These are phyloP conservation scores for Aspergillus quadrilineatus DNA, from an alignment of 2,329 filamentous ascomycete species.

Conservation along the genomic window DNA sequence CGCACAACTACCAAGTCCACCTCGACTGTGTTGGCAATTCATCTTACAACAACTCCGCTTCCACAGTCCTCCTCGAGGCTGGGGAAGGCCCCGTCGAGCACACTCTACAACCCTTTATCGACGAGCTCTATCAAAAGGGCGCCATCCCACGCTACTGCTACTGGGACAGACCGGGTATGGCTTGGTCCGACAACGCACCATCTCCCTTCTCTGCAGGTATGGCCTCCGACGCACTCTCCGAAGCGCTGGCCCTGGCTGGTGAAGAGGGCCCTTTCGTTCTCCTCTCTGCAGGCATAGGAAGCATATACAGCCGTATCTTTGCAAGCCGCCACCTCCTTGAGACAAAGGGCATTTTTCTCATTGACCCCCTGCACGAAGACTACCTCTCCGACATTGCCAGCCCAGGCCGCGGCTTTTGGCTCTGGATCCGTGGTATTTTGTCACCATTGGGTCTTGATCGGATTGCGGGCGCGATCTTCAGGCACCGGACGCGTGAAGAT, in stretches of 20 bases:
- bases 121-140: constrained; percentile 72
- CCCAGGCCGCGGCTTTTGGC: constrained; percentile 71
- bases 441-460: constrained; percentile 84
- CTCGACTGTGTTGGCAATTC: constrained; percentile 79
- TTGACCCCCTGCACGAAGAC: constrained; percentile 89
- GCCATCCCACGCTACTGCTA: constrained; percentile 90
- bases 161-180: constrained; percentile 87
- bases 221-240: constrained; percentile 82
- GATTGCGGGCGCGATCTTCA: constrained; percentile 76
- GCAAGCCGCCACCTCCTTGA: constrained; percentile 74
- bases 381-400: constrained; percentile 66
- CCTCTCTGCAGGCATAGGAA: constrained; percentile 80
- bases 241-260: constrained; percentile 75
- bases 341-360: constrained; percentile 75
- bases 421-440: constrained; percentile 83
- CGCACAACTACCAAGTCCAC: constrained; percentile 81
- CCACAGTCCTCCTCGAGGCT: constrained; percentile 81
- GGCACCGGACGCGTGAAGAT: constrained; percentile 75
- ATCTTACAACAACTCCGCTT: constrained; percentile 43
- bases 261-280: constrained; percentile 89
- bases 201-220: constrained; percentile 92
- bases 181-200: constrained; percentile 86
- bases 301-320: constrained; percentile 88
- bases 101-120: constrained; percentile 75
- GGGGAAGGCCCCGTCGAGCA: constrained; percentile 77